Evolutionary conservation across 1,284 basidiomycete species (phyloP).

Genomic region (Irpex lacteus): DNA sequence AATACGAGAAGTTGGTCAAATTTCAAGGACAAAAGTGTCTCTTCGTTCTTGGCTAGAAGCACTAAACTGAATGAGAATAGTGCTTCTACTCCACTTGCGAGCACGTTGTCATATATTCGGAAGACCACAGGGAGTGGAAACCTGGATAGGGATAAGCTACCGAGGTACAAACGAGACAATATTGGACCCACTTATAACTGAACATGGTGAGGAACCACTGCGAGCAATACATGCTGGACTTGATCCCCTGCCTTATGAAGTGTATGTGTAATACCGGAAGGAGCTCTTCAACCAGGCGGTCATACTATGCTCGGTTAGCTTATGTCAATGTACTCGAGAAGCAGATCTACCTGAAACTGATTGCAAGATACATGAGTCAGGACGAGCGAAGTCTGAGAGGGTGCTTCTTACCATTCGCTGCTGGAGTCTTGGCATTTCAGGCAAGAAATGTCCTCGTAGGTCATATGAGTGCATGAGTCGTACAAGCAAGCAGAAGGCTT

Average conservation of each 20-base stretch:
- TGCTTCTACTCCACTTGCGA: slow-evolving; percentile 96
- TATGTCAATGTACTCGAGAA: background rate
- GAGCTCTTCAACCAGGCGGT: slow-evolving; percentile 90
- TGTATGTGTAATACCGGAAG: slow-evolving; percentile 90
- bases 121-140: slow-evolving; percentile 95
- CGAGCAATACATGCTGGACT: slow-evolving; percentile 95
- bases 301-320: slow-evolving; percentile 59
- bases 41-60: slow-evolving; percentile 87
- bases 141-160: slow-evolving; percentile 38
- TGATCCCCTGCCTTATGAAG: slow-evolving; percentile 89
- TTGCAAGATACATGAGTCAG: background rate
- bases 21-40: slow-evolving; percentile 70
- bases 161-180: slow-evolving; percentile 2
- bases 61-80: slow-evolving; percentile 94
- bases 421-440: slow-evolving; percentile 97
- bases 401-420: slow-evolving; percentile 71
- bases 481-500: slow-evolving; percentile 96
- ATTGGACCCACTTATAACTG: slow-evolving; percentile 71
- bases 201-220: slow-evolving; percentile 99
- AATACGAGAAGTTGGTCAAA: slow-evolving; percentile 88
- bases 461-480: slow-evolving; percentile 98
- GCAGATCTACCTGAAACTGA: slow-evolving; percentile 44
- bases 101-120: slow-evolving; percentile 91
- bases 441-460: slow-evolving; percentile 92
- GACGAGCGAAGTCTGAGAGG: background rate